Evolutionary conservation across 2,329 filamentous ascomycete genomes (phyloP), one percentile per base, ranked within the genome.

Genomic region (Didymella lethalis): DNA sequence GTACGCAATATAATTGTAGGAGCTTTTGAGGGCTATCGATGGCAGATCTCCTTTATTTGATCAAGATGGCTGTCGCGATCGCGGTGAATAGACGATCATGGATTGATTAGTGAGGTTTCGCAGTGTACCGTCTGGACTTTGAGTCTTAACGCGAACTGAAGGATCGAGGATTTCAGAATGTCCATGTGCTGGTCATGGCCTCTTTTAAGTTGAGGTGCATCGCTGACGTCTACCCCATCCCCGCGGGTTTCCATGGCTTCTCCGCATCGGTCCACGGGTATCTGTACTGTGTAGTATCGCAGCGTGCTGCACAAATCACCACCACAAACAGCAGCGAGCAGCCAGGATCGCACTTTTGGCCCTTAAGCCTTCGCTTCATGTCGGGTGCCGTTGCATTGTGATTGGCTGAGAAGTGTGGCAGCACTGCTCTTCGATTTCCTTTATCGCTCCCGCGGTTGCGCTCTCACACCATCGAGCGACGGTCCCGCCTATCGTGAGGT

Each of bases 381-480:
- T 3, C 4, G 3, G 4, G 4, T 36, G 20, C 46, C 49, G 40
- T 28, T 23, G 18, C 36, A 16, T 4, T 10, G 10, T 28, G 2
- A 58, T n/a, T 53, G 55, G 55, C n/a, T 6, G 38, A 16, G 10
- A 25, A 2, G n/a, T 40, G 36, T 29, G 8, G 7, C 25, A 44
- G 14, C 3, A 4, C 16, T 8, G 25, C 38, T 32, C 31, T 20
- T 2, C 16, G 14, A 20, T 36, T 28, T 36, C 7, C 11, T 23
- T 23, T 31, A 40, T 50, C 46, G 25, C 20, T 54, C 56, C 56
- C 56, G 46, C 50, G 56, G 56, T 26, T 29, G 32, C 26, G 16
- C 14, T 38, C 26, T 50, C 38, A 49, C 38, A 49, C 29, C 29
- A 38, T 48, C 28, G n/a, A 14, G n/a, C n/a, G 3, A 23, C 28